Conservation (phyloP, 495 filamentous ascomycete species). For the Podospora pseudocomata region DNA sequence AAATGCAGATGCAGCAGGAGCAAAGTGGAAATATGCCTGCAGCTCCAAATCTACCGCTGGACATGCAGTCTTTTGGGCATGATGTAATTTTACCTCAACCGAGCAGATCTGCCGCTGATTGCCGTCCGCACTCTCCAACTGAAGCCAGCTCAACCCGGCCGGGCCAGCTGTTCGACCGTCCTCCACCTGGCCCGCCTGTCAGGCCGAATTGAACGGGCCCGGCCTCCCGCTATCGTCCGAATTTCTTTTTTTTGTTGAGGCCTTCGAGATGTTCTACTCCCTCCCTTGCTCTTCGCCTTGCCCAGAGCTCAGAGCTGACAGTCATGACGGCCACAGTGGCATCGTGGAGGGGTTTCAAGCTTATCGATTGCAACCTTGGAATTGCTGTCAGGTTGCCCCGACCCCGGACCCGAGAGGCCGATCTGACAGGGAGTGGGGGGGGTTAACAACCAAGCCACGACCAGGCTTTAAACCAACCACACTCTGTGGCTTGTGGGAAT, state of each 20-base stretch:
- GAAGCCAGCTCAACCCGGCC: neutral
- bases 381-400: neutral
- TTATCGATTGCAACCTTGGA: neutral
- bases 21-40: constrained; percentile 1
- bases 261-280: neutral
- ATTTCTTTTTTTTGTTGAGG: neutral
- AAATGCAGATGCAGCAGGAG: neutral
- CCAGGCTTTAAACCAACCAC: neutral
- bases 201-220: constrained; percentile 10
- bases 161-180: neutral
- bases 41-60: constrained; percentile 8
- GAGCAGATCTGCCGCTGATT: constrained; percentile 14
- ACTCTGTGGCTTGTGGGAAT: neutral
- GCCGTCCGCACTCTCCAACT: constrained; percentile 8
- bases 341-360: neutral
- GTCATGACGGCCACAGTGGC: neutral
- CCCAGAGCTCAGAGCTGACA: neutral
- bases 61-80: neutral
- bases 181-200: constrained; percentile 11
- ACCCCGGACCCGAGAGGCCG: no score
- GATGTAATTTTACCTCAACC: constrained; percentile 17
- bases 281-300: neutral
- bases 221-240: constrained; percentile 3
- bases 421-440: neutral
- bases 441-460: neutral